Percentiles rank a stretch among this genome's conserved stretches.
Evolutionary conservation across 2,329 filamentous ascomycete species (phyloP).

Genomic region (Trichoderma pleuroti): DNA sequence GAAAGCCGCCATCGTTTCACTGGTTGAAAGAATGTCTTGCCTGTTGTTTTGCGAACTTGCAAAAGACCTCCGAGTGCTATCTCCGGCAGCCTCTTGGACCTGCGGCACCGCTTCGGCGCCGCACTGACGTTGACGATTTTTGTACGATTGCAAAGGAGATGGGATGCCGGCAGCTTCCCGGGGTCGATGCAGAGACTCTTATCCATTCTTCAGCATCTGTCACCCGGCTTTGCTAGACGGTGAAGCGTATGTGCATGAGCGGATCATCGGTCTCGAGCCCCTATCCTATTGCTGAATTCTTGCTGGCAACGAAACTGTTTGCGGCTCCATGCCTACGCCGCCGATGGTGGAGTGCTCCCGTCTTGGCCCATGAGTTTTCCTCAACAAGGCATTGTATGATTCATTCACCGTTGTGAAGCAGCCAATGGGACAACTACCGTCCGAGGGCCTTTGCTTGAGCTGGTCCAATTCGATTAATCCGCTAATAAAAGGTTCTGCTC

Average conservation of each 20-base stretch:
- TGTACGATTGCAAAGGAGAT: neutral
- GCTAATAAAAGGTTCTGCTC: neutral
- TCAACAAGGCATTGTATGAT: neutral
- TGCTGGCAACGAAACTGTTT: neutral
- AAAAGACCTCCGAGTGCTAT: constrained; percentile 13
- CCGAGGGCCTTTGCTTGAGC: neutral
- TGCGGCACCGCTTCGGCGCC: constrained; percentile 8
- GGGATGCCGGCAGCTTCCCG: neutral
- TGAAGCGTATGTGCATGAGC: neutral
- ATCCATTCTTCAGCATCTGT: neutral
- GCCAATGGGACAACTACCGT: neutral
- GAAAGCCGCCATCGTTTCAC: neutral
- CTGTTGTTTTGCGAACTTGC: neutral
- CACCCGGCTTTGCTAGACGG: neutral
- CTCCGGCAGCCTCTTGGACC: constrained; percentile 2
- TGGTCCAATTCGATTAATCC: neutral
- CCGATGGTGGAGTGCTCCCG: neutral
- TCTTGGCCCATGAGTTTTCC: neutral
- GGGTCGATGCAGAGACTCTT: neutral
- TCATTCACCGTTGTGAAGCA: neutral
- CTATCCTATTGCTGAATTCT: neutral
- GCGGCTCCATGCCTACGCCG: neutral
- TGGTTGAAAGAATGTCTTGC: neutral
- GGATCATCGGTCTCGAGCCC: neutral
- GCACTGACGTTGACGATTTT: neutral